Conservation (phyloP, 306 rosid species). For the Glycyrrhiza uralensis region DNA sequence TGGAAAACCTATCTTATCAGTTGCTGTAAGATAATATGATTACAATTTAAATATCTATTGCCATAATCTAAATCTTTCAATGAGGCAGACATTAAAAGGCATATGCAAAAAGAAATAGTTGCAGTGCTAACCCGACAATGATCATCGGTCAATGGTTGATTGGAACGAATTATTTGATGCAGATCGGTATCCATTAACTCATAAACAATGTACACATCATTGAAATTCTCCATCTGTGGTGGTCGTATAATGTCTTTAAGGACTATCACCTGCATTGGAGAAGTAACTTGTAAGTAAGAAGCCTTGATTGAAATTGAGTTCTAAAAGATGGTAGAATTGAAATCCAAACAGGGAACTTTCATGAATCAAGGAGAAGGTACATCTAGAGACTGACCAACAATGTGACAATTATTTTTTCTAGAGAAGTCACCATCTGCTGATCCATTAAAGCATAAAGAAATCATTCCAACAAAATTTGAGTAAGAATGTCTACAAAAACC, state of each 20-base stretch:
- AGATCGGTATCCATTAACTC: slow-evolving; percentile 95
- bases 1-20: slow-evolving; percentile 65
- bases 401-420: neutral
- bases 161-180: slow-evolving; percentile 84
- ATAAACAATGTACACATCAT: slow-evolving; percentile 85
- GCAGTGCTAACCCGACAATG: slow-evolving; percentile 84
- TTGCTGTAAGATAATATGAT: slow-evolving; percentile 19
- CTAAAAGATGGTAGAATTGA: neutral
- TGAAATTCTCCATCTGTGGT: slow-evolving; percentile 74
- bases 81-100: neutral
- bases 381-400: neutral
- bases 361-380: neutral
- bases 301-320: neutral
- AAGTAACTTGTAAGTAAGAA: slow-evolving; percentile 20
- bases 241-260: slow-evolving; percentile 85
- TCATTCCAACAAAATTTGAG: neutral
- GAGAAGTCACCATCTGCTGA: neutral
- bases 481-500: neutral
- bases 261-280: slow-evolving; percentile 62
- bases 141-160: slow-evolving; percentile 75
- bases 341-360: neutral
- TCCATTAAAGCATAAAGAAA: neutral
- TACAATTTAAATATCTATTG: neutral
- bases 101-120: slow-evolving; percentile 24
- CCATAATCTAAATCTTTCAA: neutral